Evolutionary conservation across 371 early-diverging fungal genomes (phyloP).

Genomic region (Cokeromyces recurvatus): DNA sequence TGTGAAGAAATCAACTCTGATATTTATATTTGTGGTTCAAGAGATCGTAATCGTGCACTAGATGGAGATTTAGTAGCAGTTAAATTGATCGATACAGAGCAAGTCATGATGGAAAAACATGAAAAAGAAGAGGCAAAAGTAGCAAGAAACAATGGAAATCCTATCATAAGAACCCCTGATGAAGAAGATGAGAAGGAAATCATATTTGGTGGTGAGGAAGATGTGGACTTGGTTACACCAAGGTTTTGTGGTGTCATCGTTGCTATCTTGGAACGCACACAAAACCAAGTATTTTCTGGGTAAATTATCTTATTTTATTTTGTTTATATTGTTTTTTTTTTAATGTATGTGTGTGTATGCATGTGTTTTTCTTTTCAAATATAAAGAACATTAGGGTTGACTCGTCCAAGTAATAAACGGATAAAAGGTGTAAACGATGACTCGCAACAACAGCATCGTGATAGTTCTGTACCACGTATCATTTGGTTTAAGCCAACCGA

Average conservation of each 20-base stretch:
- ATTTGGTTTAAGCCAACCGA: constrained; percentile 89
- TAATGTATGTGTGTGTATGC: too few relatives aligned
- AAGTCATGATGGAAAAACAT: constrained; percentile 48
- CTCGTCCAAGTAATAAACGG: constrained; percentile 54
- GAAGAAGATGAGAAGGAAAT: constrained; percentile 54
- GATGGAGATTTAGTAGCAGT: constrained; percentile 87
- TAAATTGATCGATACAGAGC: constrained; percentile 62
- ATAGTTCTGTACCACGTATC: constrained; percentile 37
- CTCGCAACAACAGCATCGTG: constrained; percentile 5
- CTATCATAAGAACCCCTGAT: constrained; percentile 36
- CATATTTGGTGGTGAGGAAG: constrained; percentile 49
- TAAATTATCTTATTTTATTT: too few relatives aligned
- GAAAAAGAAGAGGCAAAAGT: constrained; percentile 49
- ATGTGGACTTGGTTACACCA: constrained; percentile 47
- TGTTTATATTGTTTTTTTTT: too few relatives aligned
- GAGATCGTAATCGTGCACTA: constrained; percentile 80
- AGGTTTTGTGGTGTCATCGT: constrained; percentile 62
- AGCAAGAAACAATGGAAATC: constrained; percentile 38
- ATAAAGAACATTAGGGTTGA: constrained; percentile 41
- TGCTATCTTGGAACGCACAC: constrained; percentile 58
- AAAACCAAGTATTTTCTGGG: constrained; percentile 60
- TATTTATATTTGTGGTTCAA: constrained; percentile 75
- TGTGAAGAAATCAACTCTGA: constrained; percentile 60
- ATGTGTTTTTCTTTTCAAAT: not conserved
- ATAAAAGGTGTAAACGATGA: constrained; percentile 26